Evolutionary conservation across 371 early-diverging fungal species (phyloP), one percentile per base, ranked within the genome.

Genomic region (Mucor circinelloides): DNA sequence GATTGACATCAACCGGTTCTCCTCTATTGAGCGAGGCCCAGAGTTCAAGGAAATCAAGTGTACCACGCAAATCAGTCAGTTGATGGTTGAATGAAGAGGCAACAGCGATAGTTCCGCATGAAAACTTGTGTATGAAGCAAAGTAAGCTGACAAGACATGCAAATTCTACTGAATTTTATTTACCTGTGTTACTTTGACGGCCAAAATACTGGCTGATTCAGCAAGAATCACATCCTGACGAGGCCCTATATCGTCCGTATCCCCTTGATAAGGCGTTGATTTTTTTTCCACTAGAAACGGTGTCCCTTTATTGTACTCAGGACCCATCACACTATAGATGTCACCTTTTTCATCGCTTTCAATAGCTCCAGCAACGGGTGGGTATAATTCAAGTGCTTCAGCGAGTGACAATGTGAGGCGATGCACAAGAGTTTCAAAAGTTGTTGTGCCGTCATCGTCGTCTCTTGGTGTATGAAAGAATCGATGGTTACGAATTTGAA

Each of bases 121-220:
- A 79, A 69, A 81, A 81, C 79, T 80, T n/a, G n/a, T n/a, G n/a
- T n/a, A n/a, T n/a, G n/a, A n/a, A n/a, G n/a, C n/a, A n/a, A 56
- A 48, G 10, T 46, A 6, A 23, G 21, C 4, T 38, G 15, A 10
- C 27, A n/a, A n/a, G n/a, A n/a, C 23, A 13, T 25, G 9, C 15
- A 27, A 30, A 32, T 48, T 27, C 10, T 66, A 10, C 46, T 6
- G 0, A 21, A 6, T 9, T 32, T 10, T 13, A 13, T 7, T 61
- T 69, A 78, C 81, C 78, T 69, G 64, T 13, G 77, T 81, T 19
- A 81, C 68, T 73, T 81, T 81, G 2, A 77, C 79, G 8, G 77
- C 75, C 3, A 81, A 65, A 25, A 40, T 62, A 34, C 68, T 69
- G 9, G 79, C 65, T 23, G 19, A 32, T 12, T 70, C 67, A 55